Percentiles rank a stretch among this genome's conserved stretches.
These are phyloP conservation scores for Tetracladium maxilliforme DNA, from an alignment of 2,329 filamentous ascomycete species.

Conservation along the genomic window DNA sequence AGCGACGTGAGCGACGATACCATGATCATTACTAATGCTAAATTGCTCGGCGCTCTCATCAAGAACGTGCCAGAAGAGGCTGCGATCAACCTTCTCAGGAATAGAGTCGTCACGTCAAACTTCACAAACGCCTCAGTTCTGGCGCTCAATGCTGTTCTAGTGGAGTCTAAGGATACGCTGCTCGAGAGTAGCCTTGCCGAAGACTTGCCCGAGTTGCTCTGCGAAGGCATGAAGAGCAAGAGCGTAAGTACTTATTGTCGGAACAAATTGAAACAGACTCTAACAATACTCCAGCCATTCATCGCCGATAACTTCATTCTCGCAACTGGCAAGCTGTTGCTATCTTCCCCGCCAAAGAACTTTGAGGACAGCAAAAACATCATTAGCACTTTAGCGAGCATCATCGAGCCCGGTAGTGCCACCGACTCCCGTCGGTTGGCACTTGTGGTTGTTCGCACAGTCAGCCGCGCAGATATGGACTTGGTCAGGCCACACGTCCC, in stretches of 20 bases:
- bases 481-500: slow-evolving; percentile 69
- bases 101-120: slow-evolving; percentile 64
- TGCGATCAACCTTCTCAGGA: slow-evolving; percentile 43
- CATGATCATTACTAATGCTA: slow-evolving; percentile 83
- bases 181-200: slow-evolving; percentile 51
- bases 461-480: slow-evolving; percentile 66
- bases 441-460: slow-evolving; percentile 76
- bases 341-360: slow-evolving; percentile 50
- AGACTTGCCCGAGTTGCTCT: slow-evolving; percentile 63
- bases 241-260: slow-evolving; percentile 38
- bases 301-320: slow-evolving; percentile 80
- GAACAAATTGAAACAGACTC: slow-evolving; percentile 3
- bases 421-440: slow-evolving; percentile 74
- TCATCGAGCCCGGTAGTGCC: slow-evolving; percentile 64
- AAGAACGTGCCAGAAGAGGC: slow-evolving; percentile 68
- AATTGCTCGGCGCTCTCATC: slow-evolving; percentile 76
- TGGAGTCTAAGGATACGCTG: slow-evolving; percentile 62
- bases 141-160: slow-evolving; percentile 74
- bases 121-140: slow-evolving; percentile 69
- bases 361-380: slow-evolving; percentile 69
- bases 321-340: slow-evolving; percentile 79
- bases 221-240: slow-evolving; percentile 64
- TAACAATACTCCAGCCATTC: slow-evolving; percentile 42
- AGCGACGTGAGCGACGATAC: slow-evolving; percentile 57
- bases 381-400: slow-evolving; percentile 61